Percentiles rank a stretch among this genome's conserved stretches.
Conservation (phyloP, 176 grass and related monocot species). For the Rhipidocladum racemiflorum region DNA sequence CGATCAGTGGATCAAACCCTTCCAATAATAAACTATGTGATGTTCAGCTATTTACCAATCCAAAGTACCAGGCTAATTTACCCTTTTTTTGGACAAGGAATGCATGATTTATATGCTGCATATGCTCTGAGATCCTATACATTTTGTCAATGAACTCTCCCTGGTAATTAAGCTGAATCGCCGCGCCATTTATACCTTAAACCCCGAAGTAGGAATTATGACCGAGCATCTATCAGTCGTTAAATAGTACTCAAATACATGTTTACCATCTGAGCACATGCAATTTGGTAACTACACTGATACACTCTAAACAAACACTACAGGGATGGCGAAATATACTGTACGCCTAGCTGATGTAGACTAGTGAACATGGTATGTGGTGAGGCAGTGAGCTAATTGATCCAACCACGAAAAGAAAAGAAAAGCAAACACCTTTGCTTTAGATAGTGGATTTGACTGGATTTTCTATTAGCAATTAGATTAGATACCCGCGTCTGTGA, state of each 20-base stretch:
- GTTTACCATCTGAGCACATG: slow-evolving; percentile 29
- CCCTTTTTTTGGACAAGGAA: neutral
- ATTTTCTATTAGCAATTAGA: slow-evolving; percentile 11
- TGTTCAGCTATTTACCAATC: neutral
- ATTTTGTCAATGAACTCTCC: neutral
- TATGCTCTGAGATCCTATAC: neutral
- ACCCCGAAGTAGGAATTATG: neutral
- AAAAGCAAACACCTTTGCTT: slow-evolving; percentile 22
- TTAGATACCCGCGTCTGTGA: neutral
- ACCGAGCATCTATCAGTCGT: neutral
- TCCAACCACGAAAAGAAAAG: neutral
- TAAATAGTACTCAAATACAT: slow-evolving; percentile 9
- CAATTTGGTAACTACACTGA: neutral
- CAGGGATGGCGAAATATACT: neutral
- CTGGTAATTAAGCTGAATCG: neutral
- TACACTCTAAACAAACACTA: neutral
- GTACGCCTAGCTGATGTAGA: neutral
- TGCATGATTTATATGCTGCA: neutral
- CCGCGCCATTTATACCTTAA: neutral
- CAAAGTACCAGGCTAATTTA: no score
- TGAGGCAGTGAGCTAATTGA: slow-evolving; percentile 7
- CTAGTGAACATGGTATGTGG: slow-evolving; percentile 22
- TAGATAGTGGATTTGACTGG: slow-evolving; percentile 28
- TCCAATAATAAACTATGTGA: neutral
- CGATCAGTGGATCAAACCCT: neutral